Evolutionary conservation across 257 asterid genomes (phyloP).

Genomic region (Penstemon davidsonii): DNA sequence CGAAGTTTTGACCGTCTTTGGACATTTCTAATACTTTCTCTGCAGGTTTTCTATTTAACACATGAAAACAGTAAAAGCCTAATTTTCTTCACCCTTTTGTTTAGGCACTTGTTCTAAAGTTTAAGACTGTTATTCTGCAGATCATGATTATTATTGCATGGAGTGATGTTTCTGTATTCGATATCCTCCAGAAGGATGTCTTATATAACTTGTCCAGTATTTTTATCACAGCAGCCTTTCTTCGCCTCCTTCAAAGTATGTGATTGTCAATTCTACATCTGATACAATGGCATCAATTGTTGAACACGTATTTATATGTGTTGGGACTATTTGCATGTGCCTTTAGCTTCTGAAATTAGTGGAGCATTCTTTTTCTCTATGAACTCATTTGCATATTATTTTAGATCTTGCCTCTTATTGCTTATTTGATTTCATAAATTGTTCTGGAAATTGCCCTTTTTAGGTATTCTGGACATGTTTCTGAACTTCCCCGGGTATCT

Average conservation of each 20-base stretch:
- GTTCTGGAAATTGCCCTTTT: slow-evolving; percentile 24
- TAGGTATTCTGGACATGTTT: slow-evolving; percentile 80
- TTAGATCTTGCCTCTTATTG: slow-evolving; percentile 21
- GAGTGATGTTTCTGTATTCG: slow-evolving; percentile 55
- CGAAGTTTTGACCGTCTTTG: slow-evolving; percentile 74
- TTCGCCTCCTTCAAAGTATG: slow-evolving; percentile 90
- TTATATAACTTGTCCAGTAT: slow-evolving; percentile 69
- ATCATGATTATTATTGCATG: slow-evolving; percentile 63
- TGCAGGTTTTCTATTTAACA: slow-evolving; percentile 44
- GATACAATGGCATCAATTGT: too few relatives aligned
- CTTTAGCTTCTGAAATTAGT: slow-evolving; percentile 19
- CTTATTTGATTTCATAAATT: slow-evolving; percentile 25
- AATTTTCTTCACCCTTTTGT: not conserved
- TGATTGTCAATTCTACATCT: slow-evolving; percentile 21
- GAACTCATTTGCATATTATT: slow-evolving; percentile 13
- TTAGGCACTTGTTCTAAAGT: slow-evolving; percentile 26
- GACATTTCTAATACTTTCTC: slow-evolving; percentile 58
- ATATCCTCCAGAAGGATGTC: slow-evolving; percentile 59
- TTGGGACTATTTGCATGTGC: not conserved
- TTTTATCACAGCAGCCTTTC: slow-evolving; percentile 85
- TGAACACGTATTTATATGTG: too few relatives aligned
- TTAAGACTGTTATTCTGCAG: slow-evolving; percentile 49
- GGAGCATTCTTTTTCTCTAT: not conserved
- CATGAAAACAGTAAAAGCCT: slow-evolving; percentile 27
- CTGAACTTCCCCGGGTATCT: slow-evolving; percentile 92